Evolutionary conservation across 2,329 filamentous ascomycete species (phyloP), one percentile per base, ranked within the genome.

Genomic region (Botrytis tulipae): DNA sequence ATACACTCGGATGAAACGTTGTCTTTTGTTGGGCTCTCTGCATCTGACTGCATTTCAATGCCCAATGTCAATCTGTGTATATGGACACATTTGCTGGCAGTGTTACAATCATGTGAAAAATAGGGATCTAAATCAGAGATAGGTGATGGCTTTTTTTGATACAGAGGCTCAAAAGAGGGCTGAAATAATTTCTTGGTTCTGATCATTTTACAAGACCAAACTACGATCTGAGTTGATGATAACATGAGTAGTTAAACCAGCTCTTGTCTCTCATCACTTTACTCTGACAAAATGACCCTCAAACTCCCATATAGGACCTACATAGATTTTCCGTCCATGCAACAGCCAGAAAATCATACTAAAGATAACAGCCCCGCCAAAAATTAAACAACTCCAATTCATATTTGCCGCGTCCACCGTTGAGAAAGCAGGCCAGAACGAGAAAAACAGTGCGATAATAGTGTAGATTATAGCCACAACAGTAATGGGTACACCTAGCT

Each of bases 371-470:
- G 54, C 61, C 12, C 63, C 68, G 5, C 65, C 66, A 44, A 62
- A 75, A 7, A 75, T 73, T 6, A 75, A 42, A 16, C 62, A 42
- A 10, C 46, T 68, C 48, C 62, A 75, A 35, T 75, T 75, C 74
- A 73, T 73, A 10, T 42, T 42, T 7, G 63, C 57, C n/a, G 51
- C 18, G 37, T 59, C 71, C 14, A 63, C 48, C n/a, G 62, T 46
- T 3, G 42, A 42, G 7, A 46, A 68, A 8, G 60, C 51, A 40
- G 74, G 74, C 72, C 68, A 75, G 57, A 73, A 70, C 8, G 61
- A 71, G 37, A 75, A 75, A n/a, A 75, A 73, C 22, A 57, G 37
- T 16, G 67, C 74, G 6, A 73, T 42, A 7, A 65, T 6, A 25
- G 63, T 65, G 29, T 71, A 75, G 12, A 63, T 66, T 37, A 75